A percentile compares a stretch with the other conserved stretches of the same genome.
These are phyloP conservation scores for Suhomyces ambrosiae DNA, from an alignment of 1,139 yeast genomes.

Conservation along the genomic window DNA sequence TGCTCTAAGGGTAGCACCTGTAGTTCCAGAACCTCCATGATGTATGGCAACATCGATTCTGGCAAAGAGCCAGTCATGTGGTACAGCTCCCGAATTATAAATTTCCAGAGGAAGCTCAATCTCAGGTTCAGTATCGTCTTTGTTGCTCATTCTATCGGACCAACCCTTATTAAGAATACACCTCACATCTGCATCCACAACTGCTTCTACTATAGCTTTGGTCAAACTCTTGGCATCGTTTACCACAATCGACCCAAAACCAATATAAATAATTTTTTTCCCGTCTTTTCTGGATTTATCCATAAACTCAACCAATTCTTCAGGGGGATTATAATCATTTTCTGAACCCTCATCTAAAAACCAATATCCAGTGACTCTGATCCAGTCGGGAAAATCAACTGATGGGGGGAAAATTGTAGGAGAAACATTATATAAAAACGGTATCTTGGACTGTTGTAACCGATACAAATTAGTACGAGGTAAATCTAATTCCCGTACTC, in stretches of 20 bases:
- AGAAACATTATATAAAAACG: slow-evolving; percentile 86
- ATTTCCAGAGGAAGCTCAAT: slow-evolving; percentile 68
- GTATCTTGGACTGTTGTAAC: slow-evolving; percentile 77
- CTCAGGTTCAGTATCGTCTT: slow-evolving; percentile 43
- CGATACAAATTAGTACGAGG: slow-evolving; percentile 69
- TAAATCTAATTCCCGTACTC: slow-evolving; percentile 64
- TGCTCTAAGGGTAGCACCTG: slow-evolving; percentile 86
- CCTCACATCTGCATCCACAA: slow-evolving; percentile 73
- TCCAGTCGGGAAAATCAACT: slow-evolving; percentile 92
- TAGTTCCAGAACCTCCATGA: slow-evolving; percentile 97
- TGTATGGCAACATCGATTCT: slow-evolving; percentile 92
- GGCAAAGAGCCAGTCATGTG: slow-evolving; percentile 95
- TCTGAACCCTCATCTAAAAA: slow-evolving; percentile 72
- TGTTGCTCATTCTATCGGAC: slow-evolving; percentile 68
- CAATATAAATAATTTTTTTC: slow-evolving; percentile 83
- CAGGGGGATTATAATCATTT: slow-evolving; percentile 64
- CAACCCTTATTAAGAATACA: slow-evolving; percentile 93
- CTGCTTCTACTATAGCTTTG: slow-evolving; percentile 76
- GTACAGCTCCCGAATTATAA: slow-evolving; percentile 69
- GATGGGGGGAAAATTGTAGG: slow-evolving; percentile 90
- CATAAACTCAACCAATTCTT: slow-evolving; percentile 61
- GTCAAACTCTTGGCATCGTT: slow-evolving; percentile 79
- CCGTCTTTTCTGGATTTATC: slow-evolving; percentile 57
- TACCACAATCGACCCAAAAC: slow-evolving; percentile 95
- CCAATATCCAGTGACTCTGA: slow-evolving; percentile 95